Conservation (phyloP, 768 basidiomycete genomes). For the Auricularia sp. region DNA sequence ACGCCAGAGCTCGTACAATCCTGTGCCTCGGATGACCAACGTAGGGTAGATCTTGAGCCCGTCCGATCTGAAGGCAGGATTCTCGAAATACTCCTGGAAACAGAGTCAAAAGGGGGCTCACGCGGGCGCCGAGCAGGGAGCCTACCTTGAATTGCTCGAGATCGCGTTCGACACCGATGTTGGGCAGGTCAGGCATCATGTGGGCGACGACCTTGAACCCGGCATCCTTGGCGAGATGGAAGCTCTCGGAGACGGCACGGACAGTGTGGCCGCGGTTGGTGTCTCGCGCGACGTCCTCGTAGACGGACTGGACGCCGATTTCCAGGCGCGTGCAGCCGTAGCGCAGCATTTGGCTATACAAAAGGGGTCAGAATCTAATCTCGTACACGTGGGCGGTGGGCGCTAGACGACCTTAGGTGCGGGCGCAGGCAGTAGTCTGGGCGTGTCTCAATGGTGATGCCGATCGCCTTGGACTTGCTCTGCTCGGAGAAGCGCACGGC, state of each 20-base stretch:
- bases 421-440: conserved; percentile 97
- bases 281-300: conserved; percentile 97
- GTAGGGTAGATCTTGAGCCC: conserved; percentile 98
- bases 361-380: conserved; percentile 1
- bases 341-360: conserved; percentile 85
- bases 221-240: conserved; percentile 96
- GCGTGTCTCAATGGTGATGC: conserved; percentile 97
- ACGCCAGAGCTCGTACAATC: conserved; percentile 90
- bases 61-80: conserved; percentile 93
- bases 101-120: background rate
- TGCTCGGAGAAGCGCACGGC: conserved; percentile 94
- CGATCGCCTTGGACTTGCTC: conserved; percentile 96
- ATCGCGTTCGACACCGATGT: conserved; percentile 94
- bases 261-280: conserved; percentile 99
- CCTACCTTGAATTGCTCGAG: conserved; percentile 84
- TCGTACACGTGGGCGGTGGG: conserved; percentile 1
- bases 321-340: conserved; percentile 98
- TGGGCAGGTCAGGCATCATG: conserved; percentile 99
- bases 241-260: conserved; percentile 90
- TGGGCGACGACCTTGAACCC: conserved; percentile 99
- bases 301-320: conserved; percentile 97
- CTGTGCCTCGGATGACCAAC: conserved; percentile 93
- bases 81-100: conserved; percentile 84
- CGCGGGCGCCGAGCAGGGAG: too few species aligned
- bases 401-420: conserved; percentile 62